These are phyloP conservation scores for Cercospora beticola DNA, from an alignment of 2,329 filamentous ascomycete genomes.

Conservation along the genomic window DNA sequence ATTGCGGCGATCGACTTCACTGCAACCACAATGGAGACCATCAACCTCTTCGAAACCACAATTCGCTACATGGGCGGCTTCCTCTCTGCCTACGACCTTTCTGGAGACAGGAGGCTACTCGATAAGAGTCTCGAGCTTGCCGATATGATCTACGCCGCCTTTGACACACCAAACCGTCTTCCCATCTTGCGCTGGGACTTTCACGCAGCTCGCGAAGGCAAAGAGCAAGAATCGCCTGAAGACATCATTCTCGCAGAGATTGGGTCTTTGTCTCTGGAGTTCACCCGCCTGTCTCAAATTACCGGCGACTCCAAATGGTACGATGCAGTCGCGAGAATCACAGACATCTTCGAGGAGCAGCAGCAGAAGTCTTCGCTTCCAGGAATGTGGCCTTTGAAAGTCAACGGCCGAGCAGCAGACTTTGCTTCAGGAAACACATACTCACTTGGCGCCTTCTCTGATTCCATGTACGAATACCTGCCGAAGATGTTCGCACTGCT, in stretches of 20 bases:
- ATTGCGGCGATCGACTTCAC: constrained; percentile 63
- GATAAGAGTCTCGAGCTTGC: constrained; percentile 63
- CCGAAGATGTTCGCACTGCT: constrained; percentile 35
- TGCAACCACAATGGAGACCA: constrained; percentile 49
- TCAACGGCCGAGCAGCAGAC: constrained; percentile 47
- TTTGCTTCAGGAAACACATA: constrained; percentile 34
- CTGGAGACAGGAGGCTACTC: constrained; percentile 55
- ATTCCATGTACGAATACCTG: constrained; percentile 39
- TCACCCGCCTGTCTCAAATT: constrained; percentile 64
- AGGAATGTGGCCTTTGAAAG: constrained; percentile 61
- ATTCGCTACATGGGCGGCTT: constrained; percentile 71
- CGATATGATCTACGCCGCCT: constrained; percentile 64
- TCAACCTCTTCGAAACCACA: constrained; percentile 70
- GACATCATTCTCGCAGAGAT: constrained; percentile 51
- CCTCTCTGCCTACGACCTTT: constrained; percentile 68
- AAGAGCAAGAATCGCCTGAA: constrained; percentile 34
- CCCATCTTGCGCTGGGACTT: constrained; percentile 61
- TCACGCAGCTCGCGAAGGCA: constrained; percentile 39
- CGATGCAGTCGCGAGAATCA: constrained; percentile 60
- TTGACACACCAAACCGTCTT: constrained; percentile 68
- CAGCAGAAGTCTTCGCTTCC: constrained; percentile 59
- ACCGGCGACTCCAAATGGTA: constrained; percentile 62
- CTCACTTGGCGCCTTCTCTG: constrained; percentile 38
- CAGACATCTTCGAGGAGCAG: constrained; percentile 54
- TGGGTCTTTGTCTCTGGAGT: constrained; percentile 61